A percentile compares a stretch with the other conserved stretches of the same genome.
phyloP scores from a whole-genome alignment of 345 rosid genomes.

The Rhodomyrtus tomentosa region DNA sequence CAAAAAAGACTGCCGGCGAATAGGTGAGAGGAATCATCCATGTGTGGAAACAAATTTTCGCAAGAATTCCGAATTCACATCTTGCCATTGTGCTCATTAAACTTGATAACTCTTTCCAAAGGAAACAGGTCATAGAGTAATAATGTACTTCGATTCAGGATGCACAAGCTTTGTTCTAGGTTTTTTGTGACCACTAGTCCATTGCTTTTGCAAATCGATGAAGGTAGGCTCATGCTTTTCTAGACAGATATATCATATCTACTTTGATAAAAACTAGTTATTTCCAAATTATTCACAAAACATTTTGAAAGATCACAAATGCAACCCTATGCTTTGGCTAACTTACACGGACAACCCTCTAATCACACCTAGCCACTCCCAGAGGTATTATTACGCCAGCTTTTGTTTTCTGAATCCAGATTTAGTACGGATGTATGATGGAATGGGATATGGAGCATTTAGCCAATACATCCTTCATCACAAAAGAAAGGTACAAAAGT shows the following conservation, averaged over 20 bases:
- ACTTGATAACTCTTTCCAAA: background rate
- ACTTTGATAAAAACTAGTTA: background rate
- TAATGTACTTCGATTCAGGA: background rate
- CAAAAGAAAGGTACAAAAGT: background rate
- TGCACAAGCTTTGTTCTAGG: background rate
- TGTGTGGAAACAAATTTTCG: background rate
- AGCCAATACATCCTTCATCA: background rate
- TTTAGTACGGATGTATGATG: background rate
- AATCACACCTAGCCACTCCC: background rate
- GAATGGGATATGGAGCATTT: background rate
- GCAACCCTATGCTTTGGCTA: background rate
- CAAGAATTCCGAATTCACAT: background rate
- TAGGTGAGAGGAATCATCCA: background rate
- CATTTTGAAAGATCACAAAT: background rate
- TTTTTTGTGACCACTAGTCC: background rate
- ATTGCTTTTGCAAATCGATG: background rate
- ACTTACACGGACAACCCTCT: background rate
- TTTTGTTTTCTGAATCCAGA: background rate
- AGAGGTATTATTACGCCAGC: background rate
- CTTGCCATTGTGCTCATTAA: background rate
- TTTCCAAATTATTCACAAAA: background rate
- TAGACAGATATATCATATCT: background rate
- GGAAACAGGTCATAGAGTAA: background rate
- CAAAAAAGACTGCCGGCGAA: background rate
- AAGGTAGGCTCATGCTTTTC: background rate